These are phyloP conservation scores for Xylogone sp. DNA, from an alignment of 2,329 filamentous ascomycete genomes.

Conservation along the genomic window DNA sequence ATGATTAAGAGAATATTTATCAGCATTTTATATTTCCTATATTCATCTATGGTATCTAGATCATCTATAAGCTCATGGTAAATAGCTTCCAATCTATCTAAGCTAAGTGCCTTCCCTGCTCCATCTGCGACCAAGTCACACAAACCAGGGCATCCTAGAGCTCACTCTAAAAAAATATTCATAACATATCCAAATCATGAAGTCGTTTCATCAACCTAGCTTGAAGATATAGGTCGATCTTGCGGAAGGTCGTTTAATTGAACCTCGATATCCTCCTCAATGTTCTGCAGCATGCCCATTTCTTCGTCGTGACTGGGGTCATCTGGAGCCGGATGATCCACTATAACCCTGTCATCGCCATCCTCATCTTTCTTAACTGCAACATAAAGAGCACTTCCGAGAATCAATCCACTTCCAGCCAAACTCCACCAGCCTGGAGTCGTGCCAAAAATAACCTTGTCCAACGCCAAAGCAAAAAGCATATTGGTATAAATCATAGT, in stretches of 20 bases:
- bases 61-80: background rate
- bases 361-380: slow-evolving; percentile 35
- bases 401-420: slow-evolving; percentile 57
- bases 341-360: background rate
- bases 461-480: slow-evolving; percentile 63
- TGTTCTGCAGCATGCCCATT: slow-evolving; percentile 11
- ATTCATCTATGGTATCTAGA: background rate
- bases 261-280: background rate
- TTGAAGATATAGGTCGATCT: background rate
- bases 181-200: too few species aligned
- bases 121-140: background rate
- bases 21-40: background rate
- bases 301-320: slow-evolving; percentile 9
- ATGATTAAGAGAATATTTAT: background rate
- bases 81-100: background rate
- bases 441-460: slow-evolving; percentile 60
- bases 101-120: background rate
- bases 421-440: slow-evolving; percentile 55
- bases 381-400: slow-evolving; percentile 63
- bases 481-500: slow-evolving; percentile 69
- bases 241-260: background rate
- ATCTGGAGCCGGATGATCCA: background rate
- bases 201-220: background rate
- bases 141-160: too few species aligned
- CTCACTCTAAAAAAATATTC: too few species aligned